phyloP scores from a whole-genome alignment of 257 asterid genomes.

The Nicotiana knightiana region DNA sequence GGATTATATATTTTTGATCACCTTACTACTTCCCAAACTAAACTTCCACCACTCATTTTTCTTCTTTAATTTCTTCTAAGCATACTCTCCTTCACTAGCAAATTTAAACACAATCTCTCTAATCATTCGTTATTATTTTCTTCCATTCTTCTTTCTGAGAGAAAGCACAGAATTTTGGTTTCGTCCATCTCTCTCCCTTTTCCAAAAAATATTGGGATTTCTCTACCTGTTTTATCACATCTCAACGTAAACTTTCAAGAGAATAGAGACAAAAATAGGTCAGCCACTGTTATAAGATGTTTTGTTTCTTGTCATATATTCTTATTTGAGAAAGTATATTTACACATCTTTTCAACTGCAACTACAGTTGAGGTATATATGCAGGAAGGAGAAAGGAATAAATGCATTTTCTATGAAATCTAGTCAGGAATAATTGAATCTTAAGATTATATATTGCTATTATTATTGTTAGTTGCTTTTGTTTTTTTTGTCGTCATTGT shows the following conservation, averaged over 20 bases:
- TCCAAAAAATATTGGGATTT: constrained; percentile 8
- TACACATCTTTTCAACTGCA: neutral
- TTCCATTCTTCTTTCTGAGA: neutral
- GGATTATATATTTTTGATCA: neutral
- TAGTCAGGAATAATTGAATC: neutral
- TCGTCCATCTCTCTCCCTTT: constrained; percentile 19
- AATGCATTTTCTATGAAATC: neutral
- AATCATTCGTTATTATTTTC: neutral
- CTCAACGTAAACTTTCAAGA: neutral
- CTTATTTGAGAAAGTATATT: neutral
- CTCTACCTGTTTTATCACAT: neutral
- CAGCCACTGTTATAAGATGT: neutral
- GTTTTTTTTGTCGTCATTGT: no score
- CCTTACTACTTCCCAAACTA: constrained; percentile 5
- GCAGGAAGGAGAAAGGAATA: neutral
- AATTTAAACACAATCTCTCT: neutral
- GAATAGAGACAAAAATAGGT: neutral
- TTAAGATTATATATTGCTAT: neutral
- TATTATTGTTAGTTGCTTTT: neutral
- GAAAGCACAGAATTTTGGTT: constrained; percentile 8
- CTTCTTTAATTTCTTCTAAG: neutral
- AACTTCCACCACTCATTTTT: constrained; percentile 18
- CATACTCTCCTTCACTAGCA: constrained; percentile 7
- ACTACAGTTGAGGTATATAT: neutral
- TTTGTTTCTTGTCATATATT: neutral